Conservation (phyloP, 1,284 basidiomycete species). For the Anthracocystis setariae region DNA sequence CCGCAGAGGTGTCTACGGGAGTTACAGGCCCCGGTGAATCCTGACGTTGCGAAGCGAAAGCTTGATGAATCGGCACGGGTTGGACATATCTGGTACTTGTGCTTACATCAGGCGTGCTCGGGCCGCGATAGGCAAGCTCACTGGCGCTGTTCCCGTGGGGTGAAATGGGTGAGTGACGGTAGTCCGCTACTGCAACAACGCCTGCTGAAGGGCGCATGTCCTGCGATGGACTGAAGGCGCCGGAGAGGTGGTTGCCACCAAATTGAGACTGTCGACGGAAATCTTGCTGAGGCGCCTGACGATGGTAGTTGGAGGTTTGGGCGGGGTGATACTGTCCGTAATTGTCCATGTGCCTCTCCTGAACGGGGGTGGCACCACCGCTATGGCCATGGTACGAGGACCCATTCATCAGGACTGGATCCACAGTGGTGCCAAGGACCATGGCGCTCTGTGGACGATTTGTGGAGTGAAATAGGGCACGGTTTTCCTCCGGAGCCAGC, state of each 20-base stretch:
- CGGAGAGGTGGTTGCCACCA: conserved; percentile 6
- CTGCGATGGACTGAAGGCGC: conserved; percentile 2
- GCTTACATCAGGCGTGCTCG: conserved; percentile 20
- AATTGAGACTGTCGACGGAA: conserved; percentile 20
- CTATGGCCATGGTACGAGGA: conserved; percentile 37
- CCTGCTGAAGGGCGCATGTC: conserved; percentile 9
- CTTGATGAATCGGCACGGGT: conserved; percentile 31
- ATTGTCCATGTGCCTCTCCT: conserved; percentile 30
- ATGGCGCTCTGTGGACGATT: conserved; percentile 48
- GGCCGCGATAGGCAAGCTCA: conserved; percentile 17
- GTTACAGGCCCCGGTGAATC: background rate
- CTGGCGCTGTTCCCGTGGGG: conserved; percentile 15
- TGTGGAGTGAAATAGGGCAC: conserved; percentile 51
- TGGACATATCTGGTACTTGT: conserved; percentile 27
- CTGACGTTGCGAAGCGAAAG: conserved; percentile 7
- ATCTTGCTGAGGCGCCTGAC: conserved; percentile 10
- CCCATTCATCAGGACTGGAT: conserved; percentile 31
- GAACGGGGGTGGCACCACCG: conserved; percentile 36
- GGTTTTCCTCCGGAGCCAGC: conserved; percentile 42
- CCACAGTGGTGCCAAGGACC: conserved; percentile 29
- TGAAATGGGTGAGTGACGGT: conserved; percentile 15
- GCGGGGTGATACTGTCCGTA: conserved; percentile 8
- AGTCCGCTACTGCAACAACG: conserved; percentile 8
- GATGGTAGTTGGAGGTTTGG: conserved; percentile 14
- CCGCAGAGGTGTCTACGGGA: conserved; percentile 38